Base-by-base conservation (phyloP, 306 rosid genomes). In the Urtica urens region DNA sequence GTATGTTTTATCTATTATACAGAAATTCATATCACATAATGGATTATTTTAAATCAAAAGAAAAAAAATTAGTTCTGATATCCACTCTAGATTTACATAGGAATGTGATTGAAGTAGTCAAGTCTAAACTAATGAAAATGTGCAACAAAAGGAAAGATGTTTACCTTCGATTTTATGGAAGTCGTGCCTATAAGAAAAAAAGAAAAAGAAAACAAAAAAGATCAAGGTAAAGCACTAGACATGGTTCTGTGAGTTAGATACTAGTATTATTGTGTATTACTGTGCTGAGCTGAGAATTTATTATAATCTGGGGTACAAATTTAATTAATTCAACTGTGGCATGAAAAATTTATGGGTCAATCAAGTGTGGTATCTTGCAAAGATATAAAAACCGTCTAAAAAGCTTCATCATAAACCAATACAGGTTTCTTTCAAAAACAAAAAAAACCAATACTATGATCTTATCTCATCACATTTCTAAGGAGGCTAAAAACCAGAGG, bases 401-500 rank as follows among this genome's bases (percentile, higher is more conserved):
- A n/a, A 14, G 15, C 15, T 11, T 6, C 19, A 40, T 11, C 19
- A n/a, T 10, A 15, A n/a, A 11, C 16, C 9, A 40, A 10, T 20
- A 20, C 19, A 40, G 46, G 16, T 15, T 40, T 17, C 23, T 40
- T 40, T 16, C 4, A 19, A 25, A 23, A 18, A 18, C 20, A 41
- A 17, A n/a, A 39, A n/a, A 39, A 39, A 39, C 10, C 44, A 39
- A 7, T 10, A 44, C 24, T 20, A 3, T 1, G 51, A 24, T 49
- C 19, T 22, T 60, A 65, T 50, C 42, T 43, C 44, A 19, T 25
- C 38, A 27, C 57, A 23, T 49, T 43, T 38, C 15, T 50, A 18
- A 50, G 37, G 10, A 40, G 27, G 14, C 23, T 15, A 4, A 28
- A 34, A 42, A 54, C 18, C 45, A 0, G 12, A 22, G 7, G 51